Percentiles rank a stretch among this genome's conserved stretches.
phyloP scores from a whole-genome alignment of 331 rosid genomes.

The Stylosanthes scabra region DNA sequence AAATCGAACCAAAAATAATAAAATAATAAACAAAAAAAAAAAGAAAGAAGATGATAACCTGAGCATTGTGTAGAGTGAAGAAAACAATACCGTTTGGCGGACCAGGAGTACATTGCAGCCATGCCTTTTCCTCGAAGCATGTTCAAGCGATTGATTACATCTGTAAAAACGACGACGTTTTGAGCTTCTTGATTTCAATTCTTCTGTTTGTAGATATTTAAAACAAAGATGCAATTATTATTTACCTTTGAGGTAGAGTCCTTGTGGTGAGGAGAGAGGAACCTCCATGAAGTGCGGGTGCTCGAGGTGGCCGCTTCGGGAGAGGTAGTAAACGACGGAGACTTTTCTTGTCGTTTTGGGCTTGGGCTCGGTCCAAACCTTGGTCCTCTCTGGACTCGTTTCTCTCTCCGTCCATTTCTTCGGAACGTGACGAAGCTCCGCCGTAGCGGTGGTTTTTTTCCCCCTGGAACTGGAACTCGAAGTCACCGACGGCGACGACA shows the following conservation, averaged over 20 bases:
- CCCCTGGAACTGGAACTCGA: slow-evolving; percentile 51
- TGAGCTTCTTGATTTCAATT: not conserved
- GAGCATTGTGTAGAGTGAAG: not conserved
- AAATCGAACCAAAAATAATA: not conserved
- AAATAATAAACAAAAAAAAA: not conserved
- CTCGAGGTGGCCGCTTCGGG: slow-evolving; percentile 91
- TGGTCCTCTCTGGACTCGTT: slow-evolving; percentile 74
- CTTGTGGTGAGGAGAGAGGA: slow-evolving; percentile 83
- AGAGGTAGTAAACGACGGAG: slow-evolving; percentile 89
- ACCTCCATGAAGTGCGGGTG: slow-evolving; percentile 99
- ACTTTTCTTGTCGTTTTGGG: slow-evolving; percentile 60
- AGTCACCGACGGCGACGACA: slow-evolving; percentile 73
- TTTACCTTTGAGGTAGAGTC: slow-evolving; percentile 85
- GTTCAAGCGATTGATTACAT: slow-evolving; percentile 77
- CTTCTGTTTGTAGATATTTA: not conserved
- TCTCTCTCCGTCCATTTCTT: slow-evolving; percentile 70
- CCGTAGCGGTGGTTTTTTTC: slow-evolving; percentile 18
- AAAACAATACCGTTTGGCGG: slow-evolving; percentile 74
- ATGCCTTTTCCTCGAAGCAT: slow-evolving; percentile 83
- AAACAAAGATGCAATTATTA: not conserved
- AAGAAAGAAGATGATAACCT: not conserved
- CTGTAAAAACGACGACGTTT: slow-evolving; percentile 42
- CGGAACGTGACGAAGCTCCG: slow-evolving; percentile 73
- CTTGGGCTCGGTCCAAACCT: slow-evolving; percentile 79
- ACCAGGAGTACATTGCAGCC: slow-evolving; percentile 87